Base-by-base conservation (phyloP, 225 moss, liverwort and hornwort species). In the Straminergon stramineum region DNA sequence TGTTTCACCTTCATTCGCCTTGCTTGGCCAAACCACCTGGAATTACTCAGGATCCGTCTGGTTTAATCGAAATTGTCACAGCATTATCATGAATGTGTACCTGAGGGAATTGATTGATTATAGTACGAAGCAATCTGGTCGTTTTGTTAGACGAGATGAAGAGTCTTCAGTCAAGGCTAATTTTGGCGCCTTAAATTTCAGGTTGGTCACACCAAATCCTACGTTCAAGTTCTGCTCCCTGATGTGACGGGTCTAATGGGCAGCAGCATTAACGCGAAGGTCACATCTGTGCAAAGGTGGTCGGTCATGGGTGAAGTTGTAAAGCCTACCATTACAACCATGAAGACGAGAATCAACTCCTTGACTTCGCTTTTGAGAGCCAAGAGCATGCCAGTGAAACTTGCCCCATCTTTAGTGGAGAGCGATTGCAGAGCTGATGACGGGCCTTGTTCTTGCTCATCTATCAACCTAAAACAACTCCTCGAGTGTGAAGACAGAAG, bases 191-290 rank as follows among this genome's bases (percentile, higher is more conserved):
- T 84, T 88, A 5, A 70, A 90, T 86, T 77, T 87, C 94, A 98
- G 97, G 98, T 96, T 88, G 98, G 97, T 26, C 98, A 98, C 90
- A 97, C 95, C 5, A 98, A 97, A 83, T 95, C 96, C 6, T 97
- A 95, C 71, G 92, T 97, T 51, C 98, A 98, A 92, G 96, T 98
- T 60, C 90, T 98, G 35, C 92, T 98, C 61, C 92, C 93, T 67
- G 93, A 95, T 60, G 90, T 55, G 34, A 74, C 93, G 34, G 94
- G 93, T 63, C 88, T 91, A 37, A 90, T 98, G 87, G 98, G 98
- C 85, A 95, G 92, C 89, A 95, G 83, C 67, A 45, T 92, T 88
- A 92, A 95, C 57, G 95, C 91, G 55, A 95, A 92, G 85, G 84
- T 97, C 80, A 95, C 81, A n/a, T 92, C 95, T 65, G 92, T 92